Conservation (phyloP, 768 basidiomycete species). For the Auriscalpium orientale region DNA sequence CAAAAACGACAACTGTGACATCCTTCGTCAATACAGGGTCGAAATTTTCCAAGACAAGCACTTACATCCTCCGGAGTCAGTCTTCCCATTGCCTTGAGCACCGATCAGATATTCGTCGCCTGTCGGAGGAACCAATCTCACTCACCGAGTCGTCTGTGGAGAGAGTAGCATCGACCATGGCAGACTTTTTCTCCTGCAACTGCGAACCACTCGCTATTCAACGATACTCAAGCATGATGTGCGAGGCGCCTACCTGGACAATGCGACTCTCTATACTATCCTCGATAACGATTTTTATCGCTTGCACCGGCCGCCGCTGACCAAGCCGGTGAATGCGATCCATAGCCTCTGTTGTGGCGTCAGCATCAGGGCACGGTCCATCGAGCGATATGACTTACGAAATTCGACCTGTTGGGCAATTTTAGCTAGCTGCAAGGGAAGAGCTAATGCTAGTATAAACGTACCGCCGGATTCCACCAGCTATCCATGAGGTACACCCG, state of each 20-base stretch:
- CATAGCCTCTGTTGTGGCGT: conserved; percentile 69
- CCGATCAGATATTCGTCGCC: conserved; percentile 7
- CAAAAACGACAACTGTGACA: conserved; percentile 33
- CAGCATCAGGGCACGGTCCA: neutral
- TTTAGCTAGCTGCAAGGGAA: neutral
- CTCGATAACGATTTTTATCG: conserved; percentile 90
- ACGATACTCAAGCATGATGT: neutral
- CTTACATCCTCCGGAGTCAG: conserved; percentile 72
- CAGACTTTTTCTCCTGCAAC: conserved; percentile 96
- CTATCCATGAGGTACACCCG: conserved; percentile 96
- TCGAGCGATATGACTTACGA: conserved; percentile 40
- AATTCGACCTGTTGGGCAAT: conserved; percentile 51
- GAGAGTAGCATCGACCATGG: conserved; percentile 87
- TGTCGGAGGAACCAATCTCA: neutral
- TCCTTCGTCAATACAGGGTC: conserved; percentile 2
- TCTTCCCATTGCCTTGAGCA: conserved; percentile 76
- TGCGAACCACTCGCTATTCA: conserved; percentile 17
- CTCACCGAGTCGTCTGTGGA: conserved; percentile 73
- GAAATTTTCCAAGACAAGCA: neutral
- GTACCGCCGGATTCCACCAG: conserved; percentile 97
- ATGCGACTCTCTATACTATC: conserved; percentile 96
- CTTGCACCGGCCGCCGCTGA: conserved; percentile 89
- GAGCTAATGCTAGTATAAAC: neutral
- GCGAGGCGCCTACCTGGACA: conserved; percentile 49
- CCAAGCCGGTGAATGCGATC: conserved; percentile 95